Evolutionary conservation across 1,139 yeast species (phyloP).

Genomic region (Magnusiomyces tetraspermus): DNA sequence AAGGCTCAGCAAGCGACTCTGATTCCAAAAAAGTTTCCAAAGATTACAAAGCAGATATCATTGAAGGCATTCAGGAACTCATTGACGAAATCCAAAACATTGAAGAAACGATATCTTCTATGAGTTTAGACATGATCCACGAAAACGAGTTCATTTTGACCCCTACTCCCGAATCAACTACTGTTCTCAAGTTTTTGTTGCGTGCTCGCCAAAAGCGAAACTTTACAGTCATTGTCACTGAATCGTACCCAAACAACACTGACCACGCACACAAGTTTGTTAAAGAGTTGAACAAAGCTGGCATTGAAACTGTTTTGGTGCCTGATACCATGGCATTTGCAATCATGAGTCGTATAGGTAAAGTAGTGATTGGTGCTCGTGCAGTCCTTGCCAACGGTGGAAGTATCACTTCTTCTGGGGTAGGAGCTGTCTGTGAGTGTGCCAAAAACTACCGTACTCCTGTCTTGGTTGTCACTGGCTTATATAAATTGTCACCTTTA

Average conservation of each 20-base stretch:
- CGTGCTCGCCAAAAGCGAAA: slow-evolving; percentile 85
- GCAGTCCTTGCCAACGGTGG: slow-evolving; percentile 97
- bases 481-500: slow-evolving; percentile 84
- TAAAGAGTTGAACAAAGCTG: slow-evolving; percentile 66
- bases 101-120: slow-evolving; percentile 81
- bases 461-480: slow-evolving; percentile 89
- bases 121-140: slow-evolving; percentile 89
- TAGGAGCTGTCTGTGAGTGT: slow-evolving; percentile 86
- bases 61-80: slow-evolving; percentile 88
- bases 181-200: slow-evolving; percentile 77
- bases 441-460: slow-evolving; percentile 94
- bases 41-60: slow-evolving; percentile 78
- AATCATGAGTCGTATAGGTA: slow-evolving; percentile 94
- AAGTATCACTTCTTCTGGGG: slow-evolving; percentile 81
- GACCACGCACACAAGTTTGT: slow-evolving; percentile 71
- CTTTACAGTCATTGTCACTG: slow-evolving; percentile 87
- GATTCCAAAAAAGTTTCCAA: slow-evolving; percentile 29
- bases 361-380: slow-evolving; percentile 85
- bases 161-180: slow-evolving; percentile 87
- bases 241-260: slow-evolving; percentile 82
- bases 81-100: slow-evolving; percentile 86
- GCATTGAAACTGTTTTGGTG: slow-evolving; percentile 80
- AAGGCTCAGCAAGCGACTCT: background rate
- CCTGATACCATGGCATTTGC: slow-evolving; percentile 94
- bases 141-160: slow-evolving; percentile 86